Evolutionary conservation across 2,329 filamentous ascomycete species (phyloP), one percentile per base, ranked within the genome.

Genomic region (Fusarium fracticaudum): DNA sequence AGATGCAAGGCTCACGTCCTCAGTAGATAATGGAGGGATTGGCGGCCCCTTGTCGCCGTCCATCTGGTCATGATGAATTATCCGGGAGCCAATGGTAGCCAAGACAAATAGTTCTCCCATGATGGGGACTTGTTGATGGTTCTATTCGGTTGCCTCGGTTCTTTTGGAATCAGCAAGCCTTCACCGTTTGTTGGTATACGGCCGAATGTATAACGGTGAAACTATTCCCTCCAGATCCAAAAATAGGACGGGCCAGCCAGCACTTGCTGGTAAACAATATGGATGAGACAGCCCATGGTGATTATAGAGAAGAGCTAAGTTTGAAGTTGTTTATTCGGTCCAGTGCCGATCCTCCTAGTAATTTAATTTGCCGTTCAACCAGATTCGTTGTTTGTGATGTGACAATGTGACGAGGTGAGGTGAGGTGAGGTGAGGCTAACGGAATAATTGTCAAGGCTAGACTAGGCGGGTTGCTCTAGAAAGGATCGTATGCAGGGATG

Each of bases 11-110:
- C 44, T 65, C 40, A 26, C 37, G 43, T 69, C 62, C 54, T 75
- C 64, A 60, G 44, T 58, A 69, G 68, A 66, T 65, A 66, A 55
- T 74, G 72, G 72, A 75, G 64, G 72, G 57, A 72, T 63, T 72
- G n/a, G 29, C 15, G 10, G 20, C 13, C 53, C 72, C 71, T 43
- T 38, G 40, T 59, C 41, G 14, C 45, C 50, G 40, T 58, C 63
- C 58, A 69, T 69, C 57, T 69, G 64, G 37, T 51, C 55, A 60
- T 63, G 60, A 31, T 54, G 60, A 64, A 64, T 67, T 58, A 53
- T 64, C 72, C 54, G 50, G 33, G 60, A 61, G 64, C 62, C 57
- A 73, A 69, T 58, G 61, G 53, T 26, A n/a, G 70, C 38, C 63
- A 48, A 64, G 44, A n/a, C 53, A 69, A 69, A 67, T 61, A 67